A percentile compares a stretch with the other conserved stretches of the same genome.
phyloP scores from a whole-genome alignment of 495 filamentous ascomycete species.

The Clavariopsis aquatica region DNA sequence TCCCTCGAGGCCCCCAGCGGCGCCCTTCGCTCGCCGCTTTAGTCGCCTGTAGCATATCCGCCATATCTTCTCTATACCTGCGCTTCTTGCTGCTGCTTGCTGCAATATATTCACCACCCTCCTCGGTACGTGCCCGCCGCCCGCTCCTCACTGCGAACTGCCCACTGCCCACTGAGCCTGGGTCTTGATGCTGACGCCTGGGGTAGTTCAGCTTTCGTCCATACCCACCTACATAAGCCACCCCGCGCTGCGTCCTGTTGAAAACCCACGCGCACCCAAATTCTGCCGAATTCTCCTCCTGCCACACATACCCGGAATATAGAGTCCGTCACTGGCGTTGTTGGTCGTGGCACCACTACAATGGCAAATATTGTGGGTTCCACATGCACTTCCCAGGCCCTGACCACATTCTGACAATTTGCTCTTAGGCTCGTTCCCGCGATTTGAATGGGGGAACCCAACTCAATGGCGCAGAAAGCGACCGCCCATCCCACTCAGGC shows the following conservation, averaged over 20 bases:
- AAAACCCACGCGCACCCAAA: not conserved
- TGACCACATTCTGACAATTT: constrained; percentile 18
- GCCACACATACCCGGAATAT: constrained; percentile 17
- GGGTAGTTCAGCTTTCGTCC: constrained; percentile 23
- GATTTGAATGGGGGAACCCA: constrained; percentile 23
- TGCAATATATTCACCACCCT: not conserved
- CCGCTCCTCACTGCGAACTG: not conserved
- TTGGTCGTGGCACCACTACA: constrained; percentile 19
- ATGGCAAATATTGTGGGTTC: constrained; percentile 35
- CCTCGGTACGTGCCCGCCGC: constrained; percentile 1
- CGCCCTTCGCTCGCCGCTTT: constrained; percentile 22
- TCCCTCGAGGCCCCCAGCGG: constrained; percentile 16
- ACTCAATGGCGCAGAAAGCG: constrained; percentile 24
- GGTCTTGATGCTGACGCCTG: constrained; percentile 32
- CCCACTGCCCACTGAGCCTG: not conserved
- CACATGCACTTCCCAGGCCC: too few species aligned
- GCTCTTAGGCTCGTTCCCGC: constrained; percentile 29
- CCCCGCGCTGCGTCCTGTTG: constrained; percentile 4
- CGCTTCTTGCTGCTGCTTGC: constrained; percentile 4
- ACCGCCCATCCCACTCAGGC: constrained; percentile 40
- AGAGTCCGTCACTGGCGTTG: constrained; percentile 24
- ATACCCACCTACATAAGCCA: constrained; percentile 16
- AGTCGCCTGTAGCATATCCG: constrained; percentile 16
- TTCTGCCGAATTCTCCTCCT: not conserved
- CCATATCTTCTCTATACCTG: constrained; percentile 2